Evolutionary conservation across 352 stramenopile species (phyloP), one percentile per base, ranked within the genome.

Genomic region (Pythium utonaiense): DNA sequence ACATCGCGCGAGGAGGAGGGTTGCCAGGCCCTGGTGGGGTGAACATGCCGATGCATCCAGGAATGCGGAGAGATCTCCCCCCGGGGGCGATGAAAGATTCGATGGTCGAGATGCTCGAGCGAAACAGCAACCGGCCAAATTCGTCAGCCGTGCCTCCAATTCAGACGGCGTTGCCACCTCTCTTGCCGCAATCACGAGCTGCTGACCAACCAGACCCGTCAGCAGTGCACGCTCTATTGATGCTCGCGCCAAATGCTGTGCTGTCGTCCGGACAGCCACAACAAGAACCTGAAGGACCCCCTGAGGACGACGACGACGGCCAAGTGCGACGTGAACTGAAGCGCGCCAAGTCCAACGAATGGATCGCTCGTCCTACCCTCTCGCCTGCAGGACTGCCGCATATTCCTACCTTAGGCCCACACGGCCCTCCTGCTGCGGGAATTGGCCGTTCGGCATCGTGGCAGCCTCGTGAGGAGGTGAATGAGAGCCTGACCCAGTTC

Each of bases 311-410:
- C 50, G 53, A 60, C 10, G 38, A n/a, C n/a, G n/a, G 14, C 6
- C 57, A 64, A 13, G 57, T 59, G 13, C 48, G 57, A n/a, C 57
- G 50, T 14, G 57, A 64, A 8, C 57, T 64, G 34, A 64, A 64
- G 49, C 57, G 57, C 19, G 57, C 57, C 48, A 64, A 64, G 57
- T 64, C 57, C n/a, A 64, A 64, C 49, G 57, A 64, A 49, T 64
- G 57, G 57, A 40, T 59, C 22, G 49, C 57, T 17, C 57, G 57
- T 13, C 57, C 57, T 10, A 64, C 57, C 21, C 48, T 59, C 0
- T 64, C 57, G 6, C 50, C 57, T 3, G 50, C 57, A 6, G 50
- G 50, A 13, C 41, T 64, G 2, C 57, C 57, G 14, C 52, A 50
- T 1, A 40, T 59, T 19, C 30, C 47, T 3, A 64, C 47, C 36